A percentile compares a stretch with the other conserved stretches of the same genome.
These are phyloP conservation scores for Pyrus hybrid DNA, from an alignment of 331 rosid genomes.

Conservation along the genomic window DNA sequence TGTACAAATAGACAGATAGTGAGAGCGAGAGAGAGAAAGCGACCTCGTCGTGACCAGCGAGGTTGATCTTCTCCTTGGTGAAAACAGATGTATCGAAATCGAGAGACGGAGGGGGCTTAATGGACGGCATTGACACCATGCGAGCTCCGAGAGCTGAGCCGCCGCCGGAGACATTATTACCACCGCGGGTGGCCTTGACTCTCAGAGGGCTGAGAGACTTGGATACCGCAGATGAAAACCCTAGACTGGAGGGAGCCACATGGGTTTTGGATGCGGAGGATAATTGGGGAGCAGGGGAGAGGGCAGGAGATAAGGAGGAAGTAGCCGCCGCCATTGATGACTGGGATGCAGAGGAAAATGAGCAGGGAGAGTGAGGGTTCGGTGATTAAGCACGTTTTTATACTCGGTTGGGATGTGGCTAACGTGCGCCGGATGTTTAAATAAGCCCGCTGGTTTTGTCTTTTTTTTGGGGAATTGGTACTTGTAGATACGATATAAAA, in stretches of 20 bases:
- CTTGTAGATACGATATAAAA: not conserved
- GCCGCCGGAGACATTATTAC: not conserved
- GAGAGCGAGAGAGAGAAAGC: not conserved
- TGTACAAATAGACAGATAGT: not conserved
- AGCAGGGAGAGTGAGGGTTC: not conserved
- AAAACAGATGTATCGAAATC: slow-evolving; percentile 76
- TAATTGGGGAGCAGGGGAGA: slow-evolving; percentile 23
- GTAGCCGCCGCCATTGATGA: slow-evolving; percentile 52
- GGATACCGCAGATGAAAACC: slow-evolving; percentile 24
- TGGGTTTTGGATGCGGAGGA: slow-evolving; percentile 19
- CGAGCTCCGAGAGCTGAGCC: slow-evolving; percentile 53
- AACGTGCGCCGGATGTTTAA: not conserved
- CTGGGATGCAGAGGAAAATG: not conserved
- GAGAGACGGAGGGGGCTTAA: slow-evolving; percentile 26
- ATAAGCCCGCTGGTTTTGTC: not conserved
- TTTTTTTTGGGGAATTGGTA: not conserved
- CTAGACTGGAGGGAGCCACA: slow-evolving; percentile 13
- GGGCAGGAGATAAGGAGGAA: slow-evolving; percentile 24
- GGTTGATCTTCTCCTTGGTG: slow-evolving; percentile 78
- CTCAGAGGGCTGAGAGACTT: slow-evolving; percentile 20
- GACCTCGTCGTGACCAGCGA: slow-evolving; percentile 91
- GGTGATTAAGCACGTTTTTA: not conserved
- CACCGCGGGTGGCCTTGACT: not conserved
- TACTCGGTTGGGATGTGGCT: not conserved
- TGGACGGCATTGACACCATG: slow-evolving; percentile 57